Conservation (phyloP, 2,329 filamentous ascomycete species). For the Geosmithia putterillii region DNA sequence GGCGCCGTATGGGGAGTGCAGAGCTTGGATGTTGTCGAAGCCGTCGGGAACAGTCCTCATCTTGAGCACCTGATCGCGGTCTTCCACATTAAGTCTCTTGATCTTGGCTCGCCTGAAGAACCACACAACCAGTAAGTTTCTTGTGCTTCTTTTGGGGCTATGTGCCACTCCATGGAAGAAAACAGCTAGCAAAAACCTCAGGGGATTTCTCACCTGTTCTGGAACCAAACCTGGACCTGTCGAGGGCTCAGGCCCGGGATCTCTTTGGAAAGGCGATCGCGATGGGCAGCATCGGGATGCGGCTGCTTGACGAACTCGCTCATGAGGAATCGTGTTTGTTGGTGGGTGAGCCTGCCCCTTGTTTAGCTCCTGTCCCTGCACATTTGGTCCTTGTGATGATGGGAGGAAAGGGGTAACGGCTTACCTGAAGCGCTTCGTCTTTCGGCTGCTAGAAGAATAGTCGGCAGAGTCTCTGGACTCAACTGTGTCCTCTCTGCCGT, state of each 20-base stretch:
- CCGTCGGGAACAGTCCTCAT: slow-evolving; percentile 60
- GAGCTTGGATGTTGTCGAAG: slow-evolving; percentile 57
- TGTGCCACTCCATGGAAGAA: background rate
- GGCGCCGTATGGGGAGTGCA: slow-evolving; percentile 56
- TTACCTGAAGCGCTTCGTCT: slow-evolving; percentile 77
- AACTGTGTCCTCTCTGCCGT: slow-evolving; percentile 10
- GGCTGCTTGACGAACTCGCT: slow-evolving; percentile 93
- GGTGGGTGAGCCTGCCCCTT: slow-evolving; percentile 65
- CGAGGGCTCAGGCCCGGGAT: slow-evolving; percentile 85
- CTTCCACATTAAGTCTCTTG: slow-evolving; percentile 58
- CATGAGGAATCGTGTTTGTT: slow-evolving; percentile 95
- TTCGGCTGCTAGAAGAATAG: slow-evolving; percentile 42
- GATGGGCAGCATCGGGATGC: slow-evolving; percentile 82
- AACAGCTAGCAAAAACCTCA: slow-evolving; percentile 1
- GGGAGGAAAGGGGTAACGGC: background rate
- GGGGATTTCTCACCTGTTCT: slow-evolving; percentile 62
- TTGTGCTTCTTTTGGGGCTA: background rate
- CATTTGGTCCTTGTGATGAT: background rate
- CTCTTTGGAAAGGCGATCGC: slow-evolving; percentile 75
- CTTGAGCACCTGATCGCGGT: slow-evolving; percentile 59
- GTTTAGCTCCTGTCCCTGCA: slow-evolving; percentile 1
- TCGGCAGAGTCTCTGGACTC: slow-evolving; percentile 42
- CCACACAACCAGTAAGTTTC: background rate
- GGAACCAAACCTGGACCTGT: slow-evolving; percentile 97
- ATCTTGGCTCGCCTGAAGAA: slow-evolving; percentile 52